Base-by-base conservation (phyloP, 202 grass and related monocot genomes). In the Schoenoplectus triqueter region DNA sequence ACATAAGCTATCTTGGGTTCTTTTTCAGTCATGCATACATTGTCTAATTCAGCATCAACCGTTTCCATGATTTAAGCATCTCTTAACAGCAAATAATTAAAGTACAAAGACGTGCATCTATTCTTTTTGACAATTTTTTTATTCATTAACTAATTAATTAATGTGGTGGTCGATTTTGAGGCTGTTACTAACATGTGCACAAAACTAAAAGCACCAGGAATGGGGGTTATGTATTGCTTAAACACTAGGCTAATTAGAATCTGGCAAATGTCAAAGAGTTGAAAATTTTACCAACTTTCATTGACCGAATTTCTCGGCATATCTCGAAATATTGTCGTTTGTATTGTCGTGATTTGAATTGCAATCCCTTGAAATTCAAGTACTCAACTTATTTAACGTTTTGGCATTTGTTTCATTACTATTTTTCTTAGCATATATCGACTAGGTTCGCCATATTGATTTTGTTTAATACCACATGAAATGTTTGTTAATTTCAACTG, bases 231-330 rank as follows among this genome's bases (percentile, higher is more conserved):
- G 54, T 54, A 54, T 78, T 78, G 73, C 73, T 59, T 59, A 78
- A 77, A 59, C 73, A 31, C 21, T 56, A 78, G 52, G 73, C 73
- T 78, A 76, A 76, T 76, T 78, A 42, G 73, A 78, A 78, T 78
- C 73, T 78, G 51, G 13, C 10, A 59, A 78, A 17, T 59, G 73
- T 78, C 73, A 78, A 78, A 59, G 20, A 78, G 57, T 59, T 78
- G 47, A 21, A 19, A 39, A 39, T 0, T 41, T 5, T 56, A 59
- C 73, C 22, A 59, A 57, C 20, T 78, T 78, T 59, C 31, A 1
- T 78, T 78, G 73, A 78, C 73, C 73, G 10, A 15, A 40, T n/a
- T 59, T 59, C 22, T 9, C 0, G 11, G 47, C 46, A 51, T 9
- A 2, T 59, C 13, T 78, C 6, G 18, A 18, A n/a, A 22, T 59